These are phyloP conservation scores for Pisolithus tinctorius DNA, from an alignment of 768 basidiomycete species.

Conservation along the genomic window DNA sequence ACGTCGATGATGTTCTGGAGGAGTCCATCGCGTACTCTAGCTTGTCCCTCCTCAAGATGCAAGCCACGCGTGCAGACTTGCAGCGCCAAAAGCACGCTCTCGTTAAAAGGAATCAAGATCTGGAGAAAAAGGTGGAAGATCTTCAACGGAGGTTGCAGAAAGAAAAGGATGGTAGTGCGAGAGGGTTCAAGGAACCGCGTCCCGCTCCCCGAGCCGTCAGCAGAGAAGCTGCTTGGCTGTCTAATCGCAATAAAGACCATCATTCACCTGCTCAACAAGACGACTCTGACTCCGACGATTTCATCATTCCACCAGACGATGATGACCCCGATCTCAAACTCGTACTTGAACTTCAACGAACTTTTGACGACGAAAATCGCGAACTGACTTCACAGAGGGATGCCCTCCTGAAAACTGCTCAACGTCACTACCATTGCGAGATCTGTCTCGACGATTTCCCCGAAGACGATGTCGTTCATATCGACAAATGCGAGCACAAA, in stretches of 20 bases:
- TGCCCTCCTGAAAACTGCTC: conserved; percentile 23
- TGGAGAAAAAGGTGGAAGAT: conserved; percentile 21
- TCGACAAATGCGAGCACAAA: conserved; percentile 41
- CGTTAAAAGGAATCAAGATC: conserved; percentile 12
- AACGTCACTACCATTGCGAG: conserved; percentile 42
- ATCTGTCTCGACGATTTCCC: conserved; percentile 49
- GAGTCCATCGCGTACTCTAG: conserved; percentile 42
- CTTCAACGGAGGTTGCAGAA: conserved; percentile 7
- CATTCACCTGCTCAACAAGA: not conserved
- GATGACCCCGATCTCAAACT: conserved; percentile 10
- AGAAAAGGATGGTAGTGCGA: not conserved
- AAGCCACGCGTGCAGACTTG: conserved; percentile 34
- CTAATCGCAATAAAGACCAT: not conserved
- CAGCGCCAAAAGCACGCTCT: conserved; percentile 22
- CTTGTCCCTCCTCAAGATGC: conserved; percentile 37
- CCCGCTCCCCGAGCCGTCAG: not conserved
- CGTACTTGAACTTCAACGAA: conserved; percentile 30
- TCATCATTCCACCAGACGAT: not conserved
- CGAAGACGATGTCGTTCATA: conserved; percentile 34
- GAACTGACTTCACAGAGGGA: conserved; percentile 27
- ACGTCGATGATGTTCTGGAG: conserved; percentile 15
- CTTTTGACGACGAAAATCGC: conserved; percentile 37
- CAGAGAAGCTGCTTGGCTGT: not conserved
- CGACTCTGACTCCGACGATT: not conserved
- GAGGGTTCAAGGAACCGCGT: conserved; percentile 5